Base-by-base conservation (phyloP, 768 basidiomycete genomes). In the Hygrocybe punicea region DNA sequence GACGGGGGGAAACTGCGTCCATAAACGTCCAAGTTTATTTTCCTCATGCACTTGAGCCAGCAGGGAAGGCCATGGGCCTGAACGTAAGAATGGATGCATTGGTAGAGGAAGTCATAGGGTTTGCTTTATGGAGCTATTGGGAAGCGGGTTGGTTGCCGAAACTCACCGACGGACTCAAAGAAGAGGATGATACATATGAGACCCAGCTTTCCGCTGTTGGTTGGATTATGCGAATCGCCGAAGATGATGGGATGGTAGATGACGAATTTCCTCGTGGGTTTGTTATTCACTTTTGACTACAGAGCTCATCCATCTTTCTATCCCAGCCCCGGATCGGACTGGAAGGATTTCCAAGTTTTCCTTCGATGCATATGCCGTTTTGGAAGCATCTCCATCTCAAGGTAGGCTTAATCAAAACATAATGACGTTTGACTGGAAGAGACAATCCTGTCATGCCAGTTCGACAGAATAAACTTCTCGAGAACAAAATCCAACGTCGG, bases 171-270 rank as follows among this genome's bases (percentile, higher is more conserved):
- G 87, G 78, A 1, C 60, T 85, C 51, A 75, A 68, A 35, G 81
- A 78, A 4, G 83, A 84, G 59, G 81, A 84, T 24, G 87, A 91
- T 60, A 79, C 82, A 63, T 77, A 82, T 71, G 74, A 76, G 16
- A 77, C 77, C 1, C 77, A 73, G 60, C 74, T 92, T 48, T 87
- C 85, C 45, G 89, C 91, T 0, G 78, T 90, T 3, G 93, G 92
- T 1, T 99, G 97, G 96, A 86, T 92, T 37, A 69, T 99, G 73
- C 78, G 93, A 57, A 93, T 98, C 54, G 91, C 93, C 1, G 97
- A 99, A 65, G 91, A 94, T 45, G 95, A 98, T 69, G 97, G 97
- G 14, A 96, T 98, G 70, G 93, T 98, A 1, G 97, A 99, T 68
- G 97, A 98, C 69, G 97, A 99, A 74, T 98, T 95, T 67, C 97